phyloP scores from a whole-genome alignment of 345 rosid species.

The Gossypioides kirkii region DNA sequence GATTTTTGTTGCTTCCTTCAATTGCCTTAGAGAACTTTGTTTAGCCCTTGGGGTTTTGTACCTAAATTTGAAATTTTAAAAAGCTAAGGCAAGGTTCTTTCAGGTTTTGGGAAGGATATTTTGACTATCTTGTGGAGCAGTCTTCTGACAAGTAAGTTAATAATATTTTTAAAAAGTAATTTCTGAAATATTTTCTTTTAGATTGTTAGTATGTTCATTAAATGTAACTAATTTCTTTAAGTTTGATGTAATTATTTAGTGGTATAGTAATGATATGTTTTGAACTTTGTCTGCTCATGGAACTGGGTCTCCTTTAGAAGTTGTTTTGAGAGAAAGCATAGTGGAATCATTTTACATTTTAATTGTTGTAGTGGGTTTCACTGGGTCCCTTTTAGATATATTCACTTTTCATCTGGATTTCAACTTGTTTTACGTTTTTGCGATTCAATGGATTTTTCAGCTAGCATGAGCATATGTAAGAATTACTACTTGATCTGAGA shows the following conservation, averaged over 20 bases:
- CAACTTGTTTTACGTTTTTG: background rate
- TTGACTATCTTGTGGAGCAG: constrained; percentile 84
- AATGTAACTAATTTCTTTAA: background rate
- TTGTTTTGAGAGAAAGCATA: background rate
- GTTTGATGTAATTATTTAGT: background rate
- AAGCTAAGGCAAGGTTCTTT: constrained; percentile 16
- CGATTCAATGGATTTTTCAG: background rate
- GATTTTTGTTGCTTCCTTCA: background rate
- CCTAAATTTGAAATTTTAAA: background rate
- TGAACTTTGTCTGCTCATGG: constrained; percentile 7
- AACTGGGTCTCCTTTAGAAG: background rate
- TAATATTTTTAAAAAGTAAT: constrained; percentile 13
- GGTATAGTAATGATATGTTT: background rate
- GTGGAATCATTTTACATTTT: background rate
- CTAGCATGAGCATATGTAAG: background rate
- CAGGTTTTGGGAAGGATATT: constrained; percentile 99
- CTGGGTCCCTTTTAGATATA: background rate
- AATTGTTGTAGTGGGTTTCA: background rate
- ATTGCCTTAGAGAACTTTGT: background rate
- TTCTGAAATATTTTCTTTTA: constrained; percentile 14
- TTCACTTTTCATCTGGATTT: background rate
- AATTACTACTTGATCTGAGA: background rate
- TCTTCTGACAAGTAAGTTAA: constrained; percentile 74
- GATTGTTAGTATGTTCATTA: background rate
- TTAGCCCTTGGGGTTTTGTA: background rate